Percentiles rank a stretch among this genome's conserved stretches.
Evolutionary conservation across 495 filamentous ascomycete species (phyloP).

Genomic region (Trichoderma asperelloides): DNA sequence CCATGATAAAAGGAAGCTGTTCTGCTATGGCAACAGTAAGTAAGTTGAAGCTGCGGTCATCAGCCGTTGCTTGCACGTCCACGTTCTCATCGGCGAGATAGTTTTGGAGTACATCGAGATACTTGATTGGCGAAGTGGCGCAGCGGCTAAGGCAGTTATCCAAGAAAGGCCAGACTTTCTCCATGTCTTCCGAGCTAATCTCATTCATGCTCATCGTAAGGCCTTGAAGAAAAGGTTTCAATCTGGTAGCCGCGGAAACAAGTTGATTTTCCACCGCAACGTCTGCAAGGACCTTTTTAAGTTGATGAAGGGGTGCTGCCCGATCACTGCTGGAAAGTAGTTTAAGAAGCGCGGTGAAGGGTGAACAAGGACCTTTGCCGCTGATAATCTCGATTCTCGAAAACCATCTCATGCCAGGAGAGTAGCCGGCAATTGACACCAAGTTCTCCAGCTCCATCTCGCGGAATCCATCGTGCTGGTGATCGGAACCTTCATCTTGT

Average conservation of each 20-base stretch:
- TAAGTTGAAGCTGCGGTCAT: slow-evolving; percentile 29
- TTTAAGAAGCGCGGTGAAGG: slow-evolving; percentile 55
- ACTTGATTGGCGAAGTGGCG: slow-evolving; percentile 64
- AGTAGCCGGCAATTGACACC: slow-evolving; percentile 65
- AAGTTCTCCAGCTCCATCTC: slow-evolving; percentile 66
- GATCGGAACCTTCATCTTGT: slow-evolving; percentile 31
- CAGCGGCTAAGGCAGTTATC: slow-evolving; percentile 71
- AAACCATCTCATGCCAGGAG: slow-evolving; percentile 77
- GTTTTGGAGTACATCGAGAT: slow-evolving; percentile 43
- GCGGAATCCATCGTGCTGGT: slow-evolving; percentile 42
- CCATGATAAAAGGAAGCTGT: slow-evolving; percentile 64
- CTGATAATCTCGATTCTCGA: slow-evolving; percentile 25
- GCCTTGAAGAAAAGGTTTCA: slow-evolving; percentile 46
- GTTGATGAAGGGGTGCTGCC: slow-evolving; percentile 30
- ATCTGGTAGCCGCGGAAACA: slow-evolving; percentile 34
- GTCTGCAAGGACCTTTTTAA: slow-evolving; percentile 37
- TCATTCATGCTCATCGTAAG: slow-evolving; percentile 23
- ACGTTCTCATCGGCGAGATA: slow-evolving; percentile 28
- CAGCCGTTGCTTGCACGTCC: slow-evolving; percentile 18
- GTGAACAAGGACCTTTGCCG: slow-evolving; percentile 44
- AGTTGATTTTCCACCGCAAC: slow-evolving; percentile 43
- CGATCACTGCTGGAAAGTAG: slow-evolving; percentile 37
- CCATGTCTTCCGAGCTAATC: slow-evolving; percentile 8
- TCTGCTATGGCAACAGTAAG: slow-evolving; percentile 59
- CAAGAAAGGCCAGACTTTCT: slow-evolving; percentile 51